phyloP scores from a whole-genome alignment of 73 alveolate genomes.

The Urostyla sp. region DNA sequence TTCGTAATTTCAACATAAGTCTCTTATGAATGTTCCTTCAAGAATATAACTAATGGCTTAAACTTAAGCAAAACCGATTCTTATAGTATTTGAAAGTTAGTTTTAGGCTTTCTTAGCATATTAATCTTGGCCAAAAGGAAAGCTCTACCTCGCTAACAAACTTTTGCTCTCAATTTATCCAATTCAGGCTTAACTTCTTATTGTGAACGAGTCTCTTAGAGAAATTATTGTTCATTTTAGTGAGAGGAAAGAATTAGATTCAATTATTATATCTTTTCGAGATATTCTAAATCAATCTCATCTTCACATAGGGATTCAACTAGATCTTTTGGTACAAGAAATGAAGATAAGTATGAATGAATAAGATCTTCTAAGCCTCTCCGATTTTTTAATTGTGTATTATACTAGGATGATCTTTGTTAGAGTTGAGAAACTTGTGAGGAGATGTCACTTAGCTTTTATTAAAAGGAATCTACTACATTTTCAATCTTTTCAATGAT shows the following conservation, averaged over 20 bases:
- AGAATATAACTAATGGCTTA: conserved; percentile 58
- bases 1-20: conserved; percentile 69
- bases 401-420: conserved; percentile 61
- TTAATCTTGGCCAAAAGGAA: conserved; percentile 67
- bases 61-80: conserved; percentile 65
- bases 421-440: conserved; percentile 64
- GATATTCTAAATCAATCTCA: conserved; percentile 75
- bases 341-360: conserved; percentile 50
- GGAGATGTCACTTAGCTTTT: conserved; percentile 64
- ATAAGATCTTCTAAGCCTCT: conserved; percentile 68
- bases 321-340: conserved; percentile 62
- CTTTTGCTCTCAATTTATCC: conserved; percentile 69
- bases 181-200: conserved; percentile 72
- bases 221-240: neutral
- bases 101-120: conserved; percentile 70
- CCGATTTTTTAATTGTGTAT: conserved; percentile 62
- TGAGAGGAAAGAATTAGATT: conserved; percentile 26
- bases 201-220: conserved; percentile 5
- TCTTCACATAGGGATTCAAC: conserved; percentile 63
- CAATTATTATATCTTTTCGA: conserved; percentile 67
- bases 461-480: conserved; percentile 65
- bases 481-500: conserved; percentile 68
- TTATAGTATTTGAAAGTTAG: conserved; percentile 72
- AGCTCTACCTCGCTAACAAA: conserved; percentile 54
- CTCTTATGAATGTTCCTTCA: conserved; percentile 65